Conservation (phyloP, 805 yeast species). For the Nakazawaea ernobii region DNA sequence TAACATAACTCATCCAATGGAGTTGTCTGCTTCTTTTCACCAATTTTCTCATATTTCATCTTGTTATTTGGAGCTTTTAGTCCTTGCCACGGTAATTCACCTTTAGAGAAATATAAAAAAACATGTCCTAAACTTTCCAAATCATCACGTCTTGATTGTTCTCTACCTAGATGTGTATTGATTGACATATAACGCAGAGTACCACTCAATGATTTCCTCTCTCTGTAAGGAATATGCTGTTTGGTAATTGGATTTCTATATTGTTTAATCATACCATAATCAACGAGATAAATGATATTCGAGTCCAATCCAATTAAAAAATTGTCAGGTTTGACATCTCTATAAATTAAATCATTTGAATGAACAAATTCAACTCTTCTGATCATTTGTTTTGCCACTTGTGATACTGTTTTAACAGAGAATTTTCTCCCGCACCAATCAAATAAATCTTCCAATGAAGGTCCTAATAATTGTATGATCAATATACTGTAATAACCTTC, state of each 20-base stretch:
- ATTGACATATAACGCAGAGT: conserved; percentile 87
- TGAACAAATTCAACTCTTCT: conserved; percentile 66
- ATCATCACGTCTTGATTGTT: conserved; percentile 79
- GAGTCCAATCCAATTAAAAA: conserved; percentile 68
- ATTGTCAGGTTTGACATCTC: conserved; percentile 84
- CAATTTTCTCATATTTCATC: conserved; percentile 77
- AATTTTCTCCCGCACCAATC: conserved; percentile 85
- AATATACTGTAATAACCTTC: conserved; percentile 77
- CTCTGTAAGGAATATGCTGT: conserved; percentile 79
- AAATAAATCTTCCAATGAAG: conserved; percentile 75
- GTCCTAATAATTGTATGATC: conserved; percentile 76
- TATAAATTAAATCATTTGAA: conserved; percentile 67
- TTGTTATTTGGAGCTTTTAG: conserved; percentile 82
- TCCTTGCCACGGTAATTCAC: conserved; percentile 89
- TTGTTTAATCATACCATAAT: conserved; percentile 86
- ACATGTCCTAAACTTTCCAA: conserved; percentile 80
- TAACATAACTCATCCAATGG: conserved; percentile 56
- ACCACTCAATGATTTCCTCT: conserved; percentile 73
- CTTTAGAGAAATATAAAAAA: conserved; percentile 70
- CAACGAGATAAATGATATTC: conserved; percentile 67
- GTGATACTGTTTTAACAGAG: conserved; percentile 65
- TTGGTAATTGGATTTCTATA: conserved; percentile 75
- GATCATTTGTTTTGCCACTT: conserved; percentile 75
- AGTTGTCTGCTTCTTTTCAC: conserved; percentile 71
- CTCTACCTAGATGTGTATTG: conserved; percentile 82